Base-by-base conservation (phyloP, 345 rosid genomes). In the Adansonia digitata region DNA sequence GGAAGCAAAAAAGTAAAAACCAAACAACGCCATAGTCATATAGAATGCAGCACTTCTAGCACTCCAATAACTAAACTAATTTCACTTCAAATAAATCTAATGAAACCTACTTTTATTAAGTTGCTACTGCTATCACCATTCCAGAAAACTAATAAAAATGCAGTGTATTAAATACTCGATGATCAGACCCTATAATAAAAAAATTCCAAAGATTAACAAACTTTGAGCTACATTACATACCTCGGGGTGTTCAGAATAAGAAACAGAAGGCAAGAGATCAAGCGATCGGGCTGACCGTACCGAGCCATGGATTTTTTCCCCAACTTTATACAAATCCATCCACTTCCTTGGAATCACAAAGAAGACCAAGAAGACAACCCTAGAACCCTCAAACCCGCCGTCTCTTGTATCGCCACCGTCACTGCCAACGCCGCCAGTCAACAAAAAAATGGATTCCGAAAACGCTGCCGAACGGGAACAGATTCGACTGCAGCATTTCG, bases 321-420 rank as follows among this genome's bases (percentile, higher is more conserved):
- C 94, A 15, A 94, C 91, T 67, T 87, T 94, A 20, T 97, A 91
- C 49, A 94, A 86, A 88, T 92, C 97, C 98, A 92, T 94, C 88
- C 88, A 52, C 86, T 85, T 49, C 93, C 97, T 85, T 89, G 98
- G 77, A 81, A 88, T 61, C 90, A 78, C 59, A 94, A 78, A 74
- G 92, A 86, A 5, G 97, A 94, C 82, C 84, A 92, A 82, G 81
- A 92, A 92, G 78, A 94, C 87, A 79, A 90, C 84, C 84, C 92
- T 85, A 77, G 97, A 91, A 86, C 88, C 88, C 82, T 84, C 95
- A 57, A 91, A 91, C 48, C 86, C 88, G 57, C 48, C 84, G 72
- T 84, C 93, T 80, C 80, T 86, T 78, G 88, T n/a, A n/a, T n/a
- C n/a, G n/a, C n/a, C 82, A 83, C 87, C 95, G n/a, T 60, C 64